Conservation (phyloP, 2,329 filamentous ascomycete species). For the Penicillium psychrosexuale region DNA sequence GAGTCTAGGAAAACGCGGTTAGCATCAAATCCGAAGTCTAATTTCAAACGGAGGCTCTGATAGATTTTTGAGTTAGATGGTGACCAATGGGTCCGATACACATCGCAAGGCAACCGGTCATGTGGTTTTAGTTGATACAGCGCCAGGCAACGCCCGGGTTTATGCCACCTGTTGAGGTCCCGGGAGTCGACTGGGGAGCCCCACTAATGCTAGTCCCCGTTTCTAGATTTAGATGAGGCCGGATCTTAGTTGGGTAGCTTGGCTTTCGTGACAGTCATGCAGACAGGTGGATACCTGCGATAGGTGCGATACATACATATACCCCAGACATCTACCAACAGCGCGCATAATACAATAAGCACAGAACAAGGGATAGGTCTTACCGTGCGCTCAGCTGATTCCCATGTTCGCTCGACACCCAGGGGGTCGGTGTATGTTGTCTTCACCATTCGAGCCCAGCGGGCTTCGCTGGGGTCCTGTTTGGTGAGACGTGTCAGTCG, state of each 20-base stretch:
- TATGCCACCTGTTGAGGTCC: background rate
- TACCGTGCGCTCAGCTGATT: constrained; percentile 46
- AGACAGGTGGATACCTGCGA: background rate
- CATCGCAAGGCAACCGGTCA: background rate
- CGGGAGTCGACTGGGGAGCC: background rate
- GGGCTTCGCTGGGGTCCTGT: constrained; percentile 40
- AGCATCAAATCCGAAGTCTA: constrained; percentile 4
- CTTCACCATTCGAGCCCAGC: constrained; percentile 44
- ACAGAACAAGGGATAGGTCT: constrained; percentile 8
- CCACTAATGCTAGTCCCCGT: background rate
- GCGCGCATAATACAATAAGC: background rate
- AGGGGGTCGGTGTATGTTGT: constrained; percentile 44
- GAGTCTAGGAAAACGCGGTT: constrained; percentile 33
- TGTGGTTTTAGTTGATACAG: background rate
- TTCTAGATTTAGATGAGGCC: background rate
- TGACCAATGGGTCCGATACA: background rate
- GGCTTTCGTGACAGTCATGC: background rate
- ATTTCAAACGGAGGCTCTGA: background rate
- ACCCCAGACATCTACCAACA: background rate
- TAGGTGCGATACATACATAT: background rate
- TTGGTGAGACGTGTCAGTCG: background rate
- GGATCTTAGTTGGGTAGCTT: background rate
- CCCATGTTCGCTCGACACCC: constrained; percentile 45
- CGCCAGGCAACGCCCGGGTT: background rate
- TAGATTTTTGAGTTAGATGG: background rate